A percentile compares a stretch with the other conserved stretches of the same genome.
These are phyloP conservation scores for Tetracentron sinense DNA, from an alignment of 164 flowering plant species.

Conservation along the genomic window DNA sequence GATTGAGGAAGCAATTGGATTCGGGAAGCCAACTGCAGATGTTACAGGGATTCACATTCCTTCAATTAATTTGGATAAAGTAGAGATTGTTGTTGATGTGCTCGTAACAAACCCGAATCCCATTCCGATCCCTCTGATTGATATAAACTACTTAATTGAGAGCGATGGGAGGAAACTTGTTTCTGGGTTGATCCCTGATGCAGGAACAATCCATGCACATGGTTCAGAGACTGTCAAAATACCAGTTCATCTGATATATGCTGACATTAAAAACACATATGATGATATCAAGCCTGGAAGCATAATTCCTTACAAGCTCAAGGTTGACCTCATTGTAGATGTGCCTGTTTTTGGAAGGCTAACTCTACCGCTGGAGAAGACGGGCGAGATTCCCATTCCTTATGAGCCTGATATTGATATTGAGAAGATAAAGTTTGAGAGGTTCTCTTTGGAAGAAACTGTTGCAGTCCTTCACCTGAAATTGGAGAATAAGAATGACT, in stretches of 20 bases:
- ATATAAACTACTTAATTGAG: slow-evolving; percentile 74
- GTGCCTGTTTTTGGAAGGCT: slow-evolving; percentile 82
- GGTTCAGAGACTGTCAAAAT: slow-evolving; percentile 81
- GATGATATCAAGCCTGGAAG: slow-evolving; percentile 77
- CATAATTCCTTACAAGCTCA: slow-evolving; percentile 72
- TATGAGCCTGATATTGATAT: slow-evolving; percentile 75
- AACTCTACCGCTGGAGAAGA: slow-evolving; percentile 77
- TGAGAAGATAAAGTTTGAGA: slow-evolving; percentile 63
- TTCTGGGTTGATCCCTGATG: slow-evolving; percentile 85
- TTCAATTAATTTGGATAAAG: slow-evolving; percentile 57
- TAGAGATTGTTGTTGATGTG: slow-evolving; percentile 67
- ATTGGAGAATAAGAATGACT: slow-evolving; percentile 75
- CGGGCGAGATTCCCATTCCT: slow-evolving; percentile 86
- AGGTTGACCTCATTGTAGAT: slow-evolving; percentile 72
- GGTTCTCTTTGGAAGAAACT: slow-evolving; percentile 76
- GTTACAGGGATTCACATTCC: slow-evolving; percentile 71
- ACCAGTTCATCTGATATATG: slow-evolving; percentile 62
- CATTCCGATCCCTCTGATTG: slow-evolving; percentile 76
- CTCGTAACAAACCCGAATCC: slow-evolving; percentile 83
- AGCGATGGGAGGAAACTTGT: slow-evolving; percentile 85
- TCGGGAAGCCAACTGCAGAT: slow-evolving; percentile 88
- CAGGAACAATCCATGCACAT: slow-evolving; percentile 79
- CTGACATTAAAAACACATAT: slow-evolving; percentile 78
- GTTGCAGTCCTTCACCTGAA: slow-evolving; percentile 67
- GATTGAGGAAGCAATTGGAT: slow-evolving; percentile 71